A percentile compares a stretch with the other conserved stretches of the same genome.
Conservation (phyloP, 1,284 basidiomycete species). For the Puccinia hordei region DNA sequence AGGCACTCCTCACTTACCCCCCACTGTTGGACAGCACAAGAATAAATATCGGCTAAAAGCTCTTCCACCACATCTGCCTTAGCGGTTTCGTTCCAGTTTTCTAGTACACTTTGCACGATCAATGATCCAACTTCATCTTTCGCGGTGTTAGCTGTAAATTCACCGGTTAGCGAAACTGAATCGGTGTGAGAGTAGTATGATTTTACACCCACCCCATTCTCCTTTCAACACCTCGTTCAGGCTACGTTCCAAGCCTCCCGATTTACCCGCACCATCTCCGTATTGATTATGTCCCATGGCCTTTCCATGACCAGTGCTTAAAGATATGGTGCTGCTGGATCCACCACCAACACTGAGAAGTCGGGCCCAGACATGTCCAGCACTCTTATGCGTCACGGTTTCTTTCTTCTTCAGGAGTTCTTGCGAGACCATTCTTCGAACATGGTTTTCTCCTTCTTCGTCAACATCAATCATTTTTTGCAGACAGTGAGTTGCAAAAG, state of each 20-base stretch:
- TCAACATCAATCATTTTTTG: slow-evolving; percentile 52
- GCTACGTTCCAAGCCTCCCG: slow-evolving; percentile 34
- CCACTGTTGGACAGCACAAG: slow-evolving; percentile 51
- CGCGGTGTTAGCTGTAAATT: slow-evolving; percentile 37
- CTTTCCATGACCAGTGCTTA: slow-evolving; percentile 37
- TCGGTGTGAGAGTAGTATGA: neutral
- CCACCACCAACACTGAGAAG: slow-evolving; percentile 44
- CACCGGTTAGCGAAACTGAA: neutral
- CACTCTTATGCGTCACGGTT: slow-evolving; percentile 51
- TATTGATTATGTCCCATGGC: slow-evolving; percentile 43
- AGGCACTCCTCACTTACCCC: slow-evolving; percentile 39
- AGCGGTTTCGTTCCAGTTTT: slow-evolving; percentile 49
- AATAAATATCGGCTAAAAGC: slow-evolving; percentile 47
- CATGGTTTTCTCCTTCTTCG: slow-evolving; percentile 44
- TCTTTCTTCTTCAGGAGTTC: slow-evolving; percentile 51
- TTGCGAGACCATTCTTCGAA: slow-evolving; percentile 46
- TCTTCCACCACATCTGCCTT: slow-evolving; percentile 51
- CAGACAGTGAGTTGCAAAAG: slow-evolving; percentile 50
- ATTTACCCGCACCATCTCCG: slow-evolving; percentile 44
- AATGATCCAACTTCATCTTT: slow-evolving; percentile 51
- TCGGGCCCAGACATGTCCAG: slow-evolving; percentile 51
- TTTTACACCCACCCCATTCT: slow-evolving; percentile 46
- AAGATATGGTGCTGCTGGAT: slow-evolving; percentile 41
- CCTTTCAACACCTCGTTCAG: slow-evolving; percentile 50
- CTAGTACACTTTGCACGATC: slow-evolving; percentile 51